These are phyloP conservation scores for Rhizopogon vesiculosus DNA, from an alignment of 768 basidiomycete species.

Conservation along the genomic window DNA sequence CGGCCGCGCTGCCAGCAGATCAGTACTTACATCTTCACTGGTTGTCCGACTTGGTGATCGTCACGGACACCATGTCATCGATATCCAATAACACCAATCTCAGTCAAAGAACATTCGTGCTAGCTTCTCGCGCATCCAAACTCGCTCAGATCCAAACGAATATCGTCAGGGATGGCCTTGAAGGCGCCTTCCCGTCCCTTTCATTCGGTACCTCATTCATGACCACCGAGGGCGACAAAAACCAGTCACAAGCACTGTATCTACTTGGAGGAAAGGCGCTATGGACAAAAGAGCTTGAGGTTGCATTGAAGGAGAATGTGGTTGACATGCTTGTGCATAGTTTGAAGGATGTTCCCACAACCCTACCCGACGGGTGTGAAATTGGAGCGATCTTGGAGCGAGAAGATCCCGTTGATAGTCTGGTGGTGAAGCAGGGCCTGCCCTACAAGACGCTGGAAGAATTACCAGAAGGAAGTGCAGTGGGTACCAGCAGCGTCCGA, in stretches of 20 bases:
- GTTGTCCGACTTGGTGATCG: no score
- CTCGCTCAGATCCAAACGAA: conserved; percentile 91
- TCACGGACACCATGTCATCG: no score
- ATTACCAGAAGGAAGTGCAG: conserved; percentile 79
- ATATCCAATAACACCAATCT: no score
- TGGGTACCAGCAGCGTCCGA: conserved; percentile 95
- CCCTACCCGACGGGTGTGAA: conserved; percentile 77
- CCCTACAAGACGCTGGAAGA: conserved; percentile 73
- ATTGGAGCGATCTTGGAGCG: conserved; percentile 82
- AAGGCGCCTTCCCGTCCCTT: conserved; percentile 46
- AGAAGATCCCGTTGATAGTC: conserved; percentile 84
- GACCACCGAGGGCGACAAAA: conserved; percentile 81
- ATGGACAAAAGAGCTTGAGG: conserved; percentile 97
- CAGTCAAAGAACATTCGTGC: conserved; percentile 45
- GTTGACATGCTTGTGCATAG: conserved; percentile 94
- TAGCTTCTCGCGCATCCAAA: conserved; percentile 85
- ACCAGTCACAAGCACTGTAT: conserved; percentile 86
- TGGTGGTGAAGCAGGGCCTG: conserved; percentile 78
- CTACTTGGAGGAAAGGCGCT: conserved; percentile 86
- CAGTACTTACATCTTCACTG: no score
- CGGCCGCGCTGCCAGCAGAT: no score
- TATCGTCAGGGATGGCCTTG: conserved; percentile 63
- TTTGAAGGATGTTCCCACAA: conserved; percentile 91
- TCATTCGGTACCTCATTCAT: conserved; percentile 53
- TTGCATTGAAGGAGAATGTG: conserved; percentile 60